phyloP scores from a whole-genome alignment of 495 filamentous ascomycete species.

The Trichoderma asperelloides region DNA sequence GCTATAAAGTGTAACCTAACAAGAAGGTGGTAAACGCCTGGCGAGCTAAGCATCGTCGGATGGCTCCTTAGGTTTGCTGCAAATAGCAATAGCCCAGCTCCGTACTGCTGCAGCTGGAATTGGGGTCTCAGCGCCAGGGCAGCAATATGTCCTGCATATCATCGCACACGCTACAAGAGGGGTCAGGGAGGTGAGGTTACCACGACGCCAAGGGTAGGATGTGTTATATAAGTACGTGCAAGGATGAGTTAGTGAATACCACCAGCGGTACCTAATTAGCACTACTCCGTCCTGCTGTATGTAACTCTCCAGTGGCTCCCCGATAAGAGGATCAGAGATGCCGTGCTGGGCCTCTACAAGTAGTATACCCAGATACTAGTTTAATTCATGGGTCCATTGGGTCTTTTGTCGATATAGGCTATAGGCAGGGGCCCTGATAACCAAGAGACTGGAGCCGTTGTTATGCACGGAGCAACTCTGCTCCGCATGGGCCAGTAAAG shows the following conservation, averaged over 20 bases:
- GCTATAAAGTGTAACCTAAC: conserved; percentile 3
- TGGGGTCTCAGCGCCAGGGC: neutral
- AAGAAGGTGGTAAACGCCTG: neutral
- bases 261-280: neutral
- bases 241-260: neutral
- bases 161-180: neutral
- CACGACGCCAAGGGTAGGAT: neutral
- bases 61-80: neutral
- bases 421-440: neutral
- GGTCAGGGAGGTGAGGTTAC: neutral
- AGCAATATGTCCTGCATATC: neutral
- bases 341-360: no score
- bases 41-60: neutral
- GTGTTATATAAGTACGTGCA: neutral
- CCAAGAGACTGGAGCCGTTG: neutral
- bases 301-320: no score
- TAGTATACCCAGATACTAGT: no score
- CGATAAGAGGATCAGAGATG: no score
- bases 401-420: neutral
- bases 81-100: no score
- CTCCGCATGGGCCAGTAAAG: neutral
- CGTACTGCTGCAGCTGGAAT: no score
- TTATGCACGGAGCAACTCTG: neutral
- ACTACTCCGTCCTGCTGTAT: neutral
- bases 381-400: neutral